Evolutionary conservation across 768 basidiomycete genomes (phyloP), one percentile per base, ranked within the genome.

Genomic region (Tulasnella calospora): DNA sequence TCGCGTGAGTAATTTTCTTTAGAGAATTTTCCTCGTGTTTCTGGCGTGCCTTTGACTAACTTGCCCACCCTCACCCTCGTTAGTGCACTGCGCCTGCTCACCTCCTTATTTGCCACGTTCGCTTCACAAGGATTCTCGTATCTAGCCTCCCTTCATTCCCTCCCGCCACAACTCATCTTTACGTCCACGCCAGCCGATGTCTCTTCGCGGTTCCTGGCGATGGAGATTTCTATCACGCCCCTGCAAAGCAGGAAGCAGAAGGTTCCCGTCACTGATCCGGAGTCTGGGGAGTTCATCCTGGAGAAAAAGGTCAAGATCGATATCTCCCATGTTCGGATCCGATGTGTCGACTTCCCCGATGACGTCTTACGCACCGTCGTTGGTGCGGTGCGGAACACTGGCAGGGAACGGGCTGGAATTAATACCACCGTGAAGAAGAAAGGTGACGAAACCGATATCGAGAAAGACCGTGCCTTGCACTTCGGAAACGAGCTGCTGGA

Each of bases 91-190:
- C 77, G 77, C 41, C 55, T 78, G 36, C 69, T 78, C 69, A 78
- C 77, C n/a, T 72, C 41, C 30, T 67, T 78, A 40, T 78, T 78
- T 69, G 19, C 77, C 35, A 78, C 77, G 35, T 71, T 78, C 19
- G 77, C 77, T 1, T 67, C 69, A 30, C 77, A 78, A 44, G 77
- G 77, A 44, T 78, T 78, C 71, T 78, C 77, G 41, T 78, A 78
- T 30, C 71, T 78, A 13, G 77, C 77, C 30, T 71, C 69, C n/a
- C 77, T 78, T 33, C 77, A 78, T 69, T 78, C 35, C 44, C 77
- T 78, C 13, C 77, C 77, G 44, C 77, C 77, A 9, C 77, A 78
- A 69, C 38, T 78, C 70, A 78, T 78, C 46, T 78, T 78, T 69
- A 71, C 77, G 23, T 73, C 77, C 71, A 78, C 77, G 21, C 77